phyloP scores from a whole-genome alignment of 208 protist genomes.

The Wallacemonas sp. region DNA sequence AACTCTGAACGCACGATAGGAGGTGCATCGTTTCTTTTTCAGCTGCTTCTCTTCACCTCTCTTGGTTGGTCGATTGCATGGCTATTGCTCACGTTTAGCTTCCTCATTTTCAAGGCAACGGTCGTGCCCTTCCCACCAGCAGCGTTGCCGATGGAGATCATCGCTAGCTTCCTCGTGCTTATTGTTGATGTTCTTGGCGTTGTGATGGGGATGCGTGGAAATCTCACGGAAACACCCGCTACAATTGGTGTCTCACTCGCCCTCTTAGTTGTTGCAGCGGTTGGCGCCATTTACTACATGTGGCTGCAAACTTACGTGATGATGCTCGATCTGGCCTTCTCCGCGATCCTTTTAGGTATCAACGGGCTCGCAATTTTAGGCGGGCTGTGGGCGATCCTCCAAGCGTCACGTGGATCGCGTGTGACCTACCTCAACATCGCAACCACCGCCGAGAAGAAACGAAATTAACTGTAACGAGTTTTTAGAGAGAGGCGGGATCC shows the following conservation, averaged over 20 bases:
- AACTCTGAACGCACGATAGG: constrained; percentile 26
- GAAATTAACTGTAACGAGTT: not conserved
- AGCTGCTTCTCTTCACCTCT: constrained; percentile 41
- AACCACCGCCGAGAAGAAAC: constrained; percentile 3
- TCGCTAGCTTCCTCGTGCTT: constrained; percentile 48
- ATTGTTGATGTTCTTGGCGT: constrained; percentile 40
- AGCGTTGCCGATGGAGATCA: constrained; percentile 66
- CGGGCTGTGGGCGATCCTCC: constrained; percentile 34
- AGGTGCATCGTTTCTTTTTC: constrained; percentile 56
- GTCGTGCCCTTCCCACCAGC: constrained; percentile 61
- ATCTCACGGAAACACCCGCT: constrained; percentile 40
- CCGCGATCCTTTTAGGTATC: constrained; percentile 48
- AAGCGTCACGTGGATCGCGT: not conserved
- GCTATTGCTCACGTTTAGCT: constrained; percentile 53
- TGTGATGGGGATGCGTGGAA: constrained; percentile 51
- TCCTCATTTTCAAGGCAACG: constrained; percentile 66
- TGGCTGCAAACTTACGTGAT: constrained; percentile 86
- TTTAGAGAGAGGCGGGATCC: too few relatives aligned
- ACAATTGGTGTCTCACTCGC: constrained; percentile 34
- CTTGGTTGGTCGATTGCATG: constrained; percentile 40
- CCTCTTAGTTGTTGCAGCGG: constrained; percentile 38
- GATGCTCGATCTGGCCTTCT: constrained; percentile 72
- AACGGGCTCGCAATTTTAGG: constrained; percentile 45
- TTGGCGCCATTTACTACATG: constrained; percentile 77
- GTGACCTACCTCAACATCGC: constrained; percentile 7